These are phyloP conservation scores for Starmerella apis DNA, from an alignment of 805 yeast genomes.

Conservation along the genomic window DNA sequence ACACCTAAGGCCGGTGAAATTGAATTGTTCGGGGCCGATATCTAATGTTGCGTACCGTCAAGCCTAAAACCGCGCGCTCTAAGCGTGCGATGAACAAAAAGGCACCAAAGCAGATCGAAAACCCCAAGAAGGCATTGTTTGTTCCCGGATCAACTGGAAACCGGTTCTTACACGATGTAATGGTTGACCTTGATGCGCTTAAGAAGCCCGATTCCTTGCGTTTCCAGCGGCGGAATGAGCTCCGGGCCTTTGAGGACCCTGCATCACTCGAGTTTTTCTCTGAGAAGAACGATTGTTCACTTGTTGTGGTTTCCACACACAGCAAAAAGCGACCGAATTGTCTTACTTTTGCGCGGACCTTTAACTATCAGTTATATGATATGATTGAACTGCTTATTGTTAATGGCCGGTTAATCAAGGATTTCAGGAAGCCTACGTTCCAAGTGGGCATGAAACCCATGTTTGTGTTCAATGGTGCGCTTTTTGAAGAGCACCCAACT, in stretches of 20 bases:
- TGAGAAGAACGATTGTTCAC: slow-evolving; percentile 85
- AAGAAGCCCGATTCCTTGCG: slow-evolving; percentile 86
- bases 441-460: slow-evolving; percentile 86
- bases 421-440: slow-evolving; percentile 72
- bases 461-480: slow-evolving; percentile 86
- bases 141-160: slow-evolving; percentile 80
- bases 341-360: slow-evolving; percentile 77
- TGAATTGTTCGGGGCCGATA: neutral
- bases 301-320: slow-evolving; percentile 65
- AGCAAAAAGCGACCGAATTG: slow-evolving; percentile 91
- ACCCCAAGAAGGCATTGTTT: slow-evolving; percentile 79
- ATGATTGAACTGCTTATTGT: slow-evolving; percentile 75
- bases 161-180: slow-evolving; percentile 72
- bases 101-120: slow-evolving; percentile 81
- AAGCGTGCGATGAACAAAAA: slow-evolving; percentile 86
- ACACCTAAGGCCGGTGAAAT: neutral
- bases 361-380: slow-evolving; percentile 81
- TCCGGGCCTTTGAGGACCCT: slow-evolving; percentile 88
- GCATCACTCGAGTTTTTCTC: slow-evolving; percentile 78
- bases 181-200: slow-evolving; percentile 77
- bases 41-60: slow-evolving; percentile 38
- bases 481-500: slow-evolving; percentile 80
- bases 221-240: slow-evolving; percentile 77
- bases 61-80: slow-evolving; percentile 91
- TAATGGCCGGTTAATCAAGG: slow-evolving; percentile 58